Evolutionary conservation across 306 rosid species (phyloP), one percentile per base, ranked within the genome.

Genomic region (Fagus sylvatica): DNA sequence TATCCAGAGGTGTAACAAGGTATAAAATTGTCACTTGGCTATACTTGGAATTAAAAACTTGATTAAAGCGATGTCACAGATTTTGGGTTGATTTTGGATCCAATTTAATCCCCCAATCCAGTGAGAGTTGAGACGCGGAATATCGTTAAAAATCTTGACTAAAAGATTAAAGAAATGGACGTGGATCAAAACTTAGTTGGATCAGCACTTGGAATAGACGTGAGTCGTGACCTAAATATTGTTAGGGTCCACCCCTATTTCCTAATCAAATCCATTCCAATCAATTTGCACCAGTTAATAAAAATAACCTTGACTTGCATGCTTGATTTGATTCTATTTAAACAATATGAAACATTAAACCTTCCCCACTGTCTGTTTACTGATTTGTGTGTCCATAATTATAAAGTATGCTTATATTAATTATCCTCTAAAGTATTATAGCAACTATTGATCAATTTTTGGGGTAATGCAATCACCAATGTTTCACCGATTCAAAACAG

Each of bases 331-430:
- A n/a, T n/a, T n/a, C 19, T 33, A 42, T 46, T 73, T 30, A 16
- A 22, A 43, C 7, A n/a, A 33, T 53, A 57, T 12, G 69, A 43
- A 71, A 36, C 81, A 77, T 56, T 72, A 22, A 62, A 54, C 46
- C 67, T 22, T 65, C 43, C 78, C 81, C 81, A 81, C 85, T 64
- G 7, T 42, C 78, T 34, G 39, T 51, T 60, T 37, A 57, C 48
- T 19, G 16, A 48, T 53, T 60, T 64, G 64, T 75, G 3, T 75
- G 79, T 42, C 34, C 71, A 62, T 43, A 61, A 12, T 48, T 46
- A n/a, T 62, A 48, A 13, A n/a, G 11, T 13, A 46, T 12, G 15
- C 8, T 46, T 46, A 46, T 46, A 46, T 46, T n/a, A n/a, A n/a
- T n/a, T n/a, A n/a, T n/a, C n/a, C n/a, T n/a, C n/a, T 46, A 46